A percentile compares a stretch with the other conserved stretches of the same genome.
Conservation (phyloP, 148 eudicot genomes). For the Salicornia ramosissima region DNA sequence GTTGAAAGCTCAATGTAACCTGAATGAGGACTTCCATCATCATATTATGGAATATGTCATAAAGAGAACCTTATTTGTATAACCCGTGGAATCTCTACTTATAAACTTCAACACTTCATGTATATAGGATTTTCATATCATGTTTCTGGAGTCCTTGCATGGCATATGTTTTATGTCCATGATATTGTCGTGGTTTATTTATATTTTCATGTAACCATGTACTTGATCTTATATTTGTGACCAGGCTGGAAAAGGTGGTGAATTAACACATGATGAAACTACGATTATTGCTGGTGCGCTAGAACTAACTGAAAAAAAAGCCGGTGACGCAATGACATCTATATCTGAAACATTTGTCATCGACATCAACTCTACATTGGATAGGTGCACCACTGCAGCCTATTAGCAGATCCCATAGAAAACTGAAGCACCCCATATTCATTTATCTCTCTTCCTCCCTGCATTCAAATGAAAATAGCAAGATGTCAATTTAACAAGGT, state of each 20-base stretch:
- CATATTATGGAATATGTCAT: neutral
- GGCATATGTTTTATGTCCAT: too few species aligned
- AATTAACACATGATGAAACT: conserved; percentile 89
- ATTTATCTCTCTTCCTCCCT: neutral
- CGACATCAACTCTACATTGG: conserved; percentile 76
- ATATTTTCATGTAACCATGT: neutral
- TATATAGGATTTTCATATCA: neutral
- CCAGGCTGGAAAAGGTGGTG: conserved; percentile 97
- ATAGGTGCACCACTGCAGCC: conserved; percentile 43
- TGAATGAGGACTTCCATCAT: neutral
- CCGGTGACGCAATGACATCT: conserved; percentile 86
- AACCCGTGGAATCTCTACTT: neutral
- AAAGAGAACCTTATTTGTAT: neutral
- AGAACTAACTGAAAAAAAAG: conserved; percentile 69
- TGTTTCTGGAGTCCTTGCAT: too few species aligned
- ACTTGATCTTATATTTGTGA: conserved; percentile 10
- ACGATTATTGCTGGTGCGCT: conserved; percentile 95
- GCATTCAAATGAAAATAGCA: neutral
- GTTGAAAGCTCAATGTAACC: neutral
- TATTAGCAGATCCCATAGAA: neutral
- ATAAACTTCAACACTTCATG: neutral
- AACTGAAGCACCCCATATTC: conserved; percentile 4
- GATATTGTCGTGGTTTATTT: neutral
- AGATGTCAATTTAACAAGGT: neutral
- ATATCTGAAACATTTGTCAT: conserved; percentile 67